Evolutionary conservation across 192 early-diverging fungal species (phyloP).

Genomic region (Backusella psychrophila): DNA sequence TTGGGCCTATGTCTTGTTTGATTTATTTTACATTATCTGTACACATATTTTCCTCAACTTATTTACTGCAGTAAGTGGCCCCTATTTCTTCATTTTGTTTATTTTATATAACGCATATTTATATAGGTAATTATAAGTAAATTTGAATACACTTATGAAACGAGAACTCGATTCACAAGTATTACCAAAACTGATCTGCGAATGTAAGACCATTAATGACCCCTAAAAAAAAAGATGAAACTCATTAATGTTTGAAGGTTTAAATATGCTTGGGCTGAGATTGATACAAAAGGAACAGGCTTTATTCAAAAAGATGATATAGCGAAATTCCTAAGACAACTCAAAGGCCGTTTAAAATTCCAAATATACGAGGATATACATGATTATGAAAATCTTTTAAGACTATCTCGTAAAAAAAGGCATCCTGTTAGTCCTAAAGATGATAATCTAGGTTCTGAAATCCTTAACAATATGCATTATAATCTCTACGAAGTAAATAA

Average conservation of each 20-base stretch:
- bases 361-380: conserved; percentile 26
- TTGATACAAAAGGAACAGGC: conserved; percentile 29
- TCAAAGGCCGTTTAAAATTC: conserved; percentile 18
- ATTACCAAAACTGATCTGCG: conserved; percentile 31
- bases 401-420: neutral
- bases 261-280: conserved; percentile 36
- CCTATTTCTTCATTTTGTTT: neutral
- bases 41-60: conserved; percentile 60
- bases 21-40: conserved; percentile 55
- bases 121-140: conserved; percentile 34
- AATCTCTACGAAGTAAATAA: conserved; percentile 20
- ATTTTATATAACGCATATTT: neutral
- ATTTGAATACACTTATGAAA: conserved; percentile 37
- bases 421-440: neutral
- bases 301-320: conserved; percentile 31
- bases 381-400: neutral
- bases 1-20: conserved; percentile 56
- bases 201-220: conserved; percentile 21
- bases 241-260: conserved; percentile 15
- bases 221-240: neutral
- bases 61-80: conserved; percentile 50
- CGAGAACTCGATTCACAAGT: conserved; percentile 28
- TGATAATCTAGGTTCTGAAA: neutral
- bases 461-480: neutral
- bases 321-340: conserved; percentile 16